A percentile compares a stretch with the other conserved stretches of the same genome.
Conservation (phyloP, 2,329 filamentous ascomycete genomes). For the Magnaporthiopsis rhizophila region DNA sequence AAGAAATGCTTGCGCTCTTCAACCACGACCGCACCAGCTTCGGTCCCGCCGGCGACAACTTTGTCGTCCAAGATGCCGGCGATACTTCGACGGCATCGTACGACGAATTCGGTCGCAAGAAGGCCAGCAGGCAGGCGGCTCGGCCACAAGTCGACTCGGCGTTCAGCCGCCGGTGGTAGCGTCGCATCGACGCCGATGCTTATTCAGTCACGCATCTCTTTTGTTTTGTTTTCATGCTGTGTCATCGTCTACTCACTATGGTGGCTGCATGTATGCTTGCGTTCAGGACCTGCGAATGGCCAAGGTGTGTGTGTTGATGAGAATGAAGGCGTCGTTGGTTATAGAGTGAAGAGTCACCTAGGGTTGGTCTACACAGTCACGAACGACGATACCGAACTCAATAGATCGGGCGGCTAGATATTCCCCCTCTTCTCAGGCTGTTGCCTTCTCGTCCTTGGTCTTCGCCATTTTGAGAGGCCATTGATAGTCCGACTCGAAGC, state of each 20-base stretch:
- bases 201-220: not conserved
- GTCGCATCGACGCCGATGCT: not conserved
- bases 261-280: not conserved
- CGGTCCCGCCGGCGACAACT: not conserved
- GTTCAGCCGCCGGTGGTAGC: not conserved
- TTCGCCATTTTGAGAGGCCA: not conserved
- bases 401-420: not conserved
- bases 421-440: not conserved
- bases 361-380: not conserved
- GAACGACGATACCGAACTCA: not conserved
- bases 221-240: not conserved
- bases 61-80: not conserved
- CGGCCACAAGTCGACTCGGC: not conserved
- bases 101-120: not conserved
- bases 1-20: conserved; percentile 90
- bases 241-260: not conserved
- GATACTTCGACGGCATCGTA: not conserved
- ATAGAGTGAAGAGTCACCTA: not conserved
- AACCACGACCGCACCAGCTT: conserved; percentile 44
- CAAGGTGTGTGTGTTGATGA: not conserved
- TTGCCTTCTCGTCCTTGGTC: not conserved
- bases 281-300: not conserved
- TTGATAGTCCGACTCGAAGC: not conserved
- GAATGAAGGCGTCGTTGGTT: not conserved
- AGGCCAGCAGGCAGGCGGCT: not conserved